Base-by-base conservation (phyloP, 2,329 filamentous ascomycete species). In the Stagonosporopsis tanaceti region DNA sequence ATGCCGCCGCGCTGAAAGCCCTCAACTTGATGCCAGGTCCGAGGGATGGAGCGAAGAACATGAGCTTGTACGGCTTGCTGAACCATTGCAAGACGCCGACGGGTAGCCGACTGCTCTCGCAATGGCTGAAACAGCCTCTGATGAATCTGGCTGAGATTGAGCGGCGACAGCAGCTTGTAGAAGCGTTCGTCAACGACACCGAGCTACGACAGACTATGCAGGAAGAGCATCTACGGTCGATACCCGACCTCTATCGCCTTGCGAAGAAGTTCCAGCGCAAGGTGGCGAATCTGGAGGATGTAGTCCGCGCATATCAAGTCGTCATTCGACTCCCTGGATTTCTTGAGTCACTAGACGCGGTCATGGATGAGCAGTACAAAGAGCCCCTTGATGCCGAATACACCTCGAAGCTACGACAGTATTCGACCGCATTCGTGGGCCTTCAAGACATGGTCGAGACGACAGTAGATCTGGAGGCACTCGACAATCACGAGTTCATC, bases 401-500 rank as follows among this genome's bases (percentile, higher is more conserved):
- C 74, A 97, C 93, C 0, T 85, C 85, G 25, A 96, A 96, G 73
- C 81, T 99, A 37, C 76, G 77, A 8, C 86, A 90, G 59, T 86
- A 92, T 59, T 90, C 89, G 6, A 88, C 92, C 69, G 91, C 88
- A 69, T 84, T 99, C 47, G 88, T 85, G 25, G 97, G 93, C 73
- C 82, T 99, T 11, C 91, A 94, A 71, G 95, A 99, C 74, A 97
- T 99, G 92, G 95, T 99, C 0, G 95, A 99, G 80, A 97, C 95
- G 1, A 99, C 96, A 0, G 93, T 99, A 14, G 95, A 99, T 71
- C 85, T 99, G 0, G 92, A 97, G 56, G 95, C 95, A 2, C 85
- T 99, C 11, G 94, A 99, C 70, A 93, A 95, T 65, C 95, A 99
- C 72, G 95, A 99, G 74, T 99, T 96, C 78, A 94, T 97, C 69